These are phyloP conservation scores for Ceratobasidium papillatum DNA, from an alignment of 1,284 basidiomycete species.

Conservation along the genomic window DNA sequence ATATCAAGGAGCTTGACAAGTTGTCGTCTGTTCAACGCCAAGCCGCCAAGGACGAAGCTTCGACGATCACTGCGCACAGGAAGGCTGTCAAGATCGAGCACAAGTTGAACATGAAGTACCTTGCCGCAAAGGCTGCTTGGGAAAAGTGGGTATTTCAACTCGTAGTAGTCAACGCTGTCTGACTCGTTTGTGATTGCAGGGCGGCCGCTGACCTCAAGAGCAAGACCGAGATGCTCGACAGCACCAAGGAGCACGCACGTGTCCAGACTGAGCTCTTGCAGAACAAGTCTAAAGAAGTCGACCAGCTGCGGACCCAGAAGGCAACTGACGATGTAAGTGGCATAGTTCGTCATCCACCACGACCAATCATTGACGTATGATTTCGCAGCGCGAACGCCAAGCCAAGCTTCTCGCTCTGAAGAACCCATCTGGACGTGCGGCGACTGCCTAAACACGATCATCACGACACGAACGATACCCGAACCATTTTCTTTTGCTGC, in stretches of 20 bases:
- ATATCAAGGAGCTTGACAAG: slow-evolving; percentile 54
- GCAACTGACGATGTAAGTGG: slow-evolving; percentile 56
- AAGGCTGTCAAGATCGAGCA: slow-evolving; percentile 55
- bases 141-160: slow-evolving; percentile 33
- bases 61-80: slow-evolving; percentile 52
- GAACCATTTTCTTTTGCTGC: not conserved
- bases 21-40: slow-evolving; percentile 53
- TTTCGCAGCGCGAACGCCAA: slow-evolving; percentile 53
- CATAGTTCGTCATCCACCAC: not conserved
- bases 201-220: slow-evolving; percentile 44
- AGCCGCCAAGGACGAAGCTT: slow-evolving; percentile 53
- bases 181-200: not conserved
- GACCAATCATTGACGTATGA: slow-evolving; percentile 5
- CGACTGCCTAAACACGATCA: not conserved
- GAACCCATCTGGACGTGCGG: slow-evolving; percentile 48
- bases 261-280: slow-evolving; percentile 47
- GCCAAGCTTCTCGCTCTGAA: slow-evolving; percentile 54
- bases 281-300: slow-evolving; percentile 54
- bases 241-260: slow-evolving; percentile 46
- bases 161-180: not conserved
- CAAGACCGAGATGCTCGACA: slow-evolving; percentile 44
- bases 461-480: slow-evolving; percentile 21
- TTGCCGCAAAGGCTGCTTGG: slow-evolving; percentile 42
- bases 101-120: slow-evolving; percentile 51
- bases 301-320: slow-evolving; percentile 55